Conservation (phyloP, 78 protist species). For the Monocercomonoides exilis region DNA sequence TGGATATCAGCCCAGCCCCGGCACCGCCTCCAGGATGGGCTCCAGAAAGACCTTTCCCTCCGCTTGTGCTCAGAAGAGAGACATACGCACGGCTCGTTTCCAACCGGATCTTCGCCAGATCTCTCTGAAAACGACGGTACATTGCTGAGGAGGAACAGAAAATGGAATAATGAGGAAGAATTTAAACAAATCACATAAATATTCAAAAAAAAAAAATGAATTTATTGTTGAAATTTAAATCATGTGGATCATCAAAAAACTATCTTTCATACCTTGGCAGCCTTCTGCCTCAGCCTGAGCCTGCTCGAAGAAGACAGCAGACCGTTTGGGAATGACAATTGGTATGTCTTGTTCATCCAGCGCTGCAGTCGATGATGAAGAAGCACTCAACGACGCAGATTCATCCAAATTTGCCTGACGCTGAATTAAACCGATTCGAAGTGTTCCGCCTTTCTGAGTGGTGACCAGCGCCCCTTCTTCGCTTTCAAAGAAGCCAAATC, state of each 20-base stretch:
- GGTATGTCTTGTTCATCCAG: not conserved
- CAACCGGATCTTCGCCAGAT: not conserved
- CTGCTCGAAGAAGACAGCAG: not conserved
- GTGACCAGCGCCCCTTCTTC: constrained; percentile 4
- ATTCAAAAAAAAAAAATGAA: not conserved
- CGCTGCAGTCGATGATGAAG: too few species aligned
- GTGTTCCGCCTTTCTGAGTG: not conserved
- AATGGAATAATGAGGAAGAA: not conserved
- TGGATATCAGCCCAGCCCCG: not conserved
- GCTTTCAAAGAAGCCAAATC: not conserved
- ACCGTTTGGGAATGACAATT: not conserved
- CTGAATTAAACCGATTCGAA: not conserved
- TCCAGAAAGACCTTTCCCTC: too few species aligned
- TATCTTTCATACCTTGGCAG: not conserved
- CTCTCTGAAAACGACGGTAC: not conserved
- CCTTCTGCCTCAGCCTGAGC: not conserved
- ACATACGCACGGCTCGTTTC: not conserved
- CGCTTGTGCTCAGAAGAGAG: not conserved
- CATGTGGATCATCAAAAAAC: too few species aligned
- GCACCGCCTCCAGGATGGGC: not conserved
- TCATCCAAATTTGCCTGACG: not conserved
- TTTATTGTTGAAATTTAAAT: too few species aligned
- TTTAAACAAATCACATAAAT: not conserved
- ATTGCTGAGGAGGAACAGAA: not conserved
- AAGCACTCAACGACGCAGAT: not conserved